These are phyloP conservation scores for Gaultheria prostrata DNA, from an alignment of 148 eudicot genomes.

Conservation along the genomic window DNA sequence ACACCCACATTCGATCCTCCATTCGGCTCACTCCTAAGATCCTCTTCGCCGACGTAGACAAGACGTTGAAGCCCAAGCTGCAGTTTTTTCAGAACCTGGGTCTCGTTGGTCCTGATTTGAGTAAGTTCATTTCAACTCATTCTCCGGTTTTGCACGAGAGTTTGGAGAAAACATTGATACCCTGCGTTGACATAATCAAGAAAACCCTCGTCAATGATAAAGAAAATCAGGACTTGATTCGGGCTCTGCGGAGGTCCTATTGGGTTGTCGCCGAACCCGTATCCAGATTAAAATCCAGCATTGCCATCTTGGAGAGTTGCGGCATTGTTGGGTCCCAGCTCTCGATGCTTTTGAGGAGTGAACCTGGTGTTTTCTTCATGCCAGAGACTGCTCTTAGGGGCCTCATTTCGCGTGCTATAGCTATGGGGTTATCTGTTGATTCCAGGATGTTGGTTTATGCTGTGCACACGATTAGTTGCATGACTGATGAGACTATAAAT, in stretches of 20 bases:
- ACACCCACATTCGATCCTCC: neutral
- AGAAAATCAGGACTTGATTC: constrained; percentile 13
- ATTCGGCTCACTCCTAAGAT: neutral
- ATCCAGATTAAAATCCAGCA: neutral
- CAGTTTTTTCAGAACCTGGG: constrained; percentile 13
- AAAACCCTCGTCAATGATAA: neutral
- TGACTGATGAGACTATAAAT: constrained; percentile 17
- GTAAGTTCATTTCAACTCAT: constrained; percentile 7
- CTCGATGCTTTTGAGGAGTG: neutral
- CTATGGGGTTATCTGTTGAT: constrained; percentile 22
- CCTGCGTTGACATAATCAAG: neutral
- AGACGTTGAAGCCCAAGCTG: constrained; percentile 17
- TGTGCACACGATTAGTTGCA: constrained; percentile 13
- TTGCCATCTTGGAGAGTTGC: too few relatives aligned
- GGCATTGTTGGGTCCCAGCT: too few relatives aligned
- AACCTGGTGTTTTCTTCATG: constrained; percentile 15
- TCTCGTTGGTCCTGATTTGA: constrained; percentile 9
- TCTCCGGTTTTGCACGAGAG: neutral
- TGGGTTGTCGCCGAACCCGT: constrained; percentile 3
- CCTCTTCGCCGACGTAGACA: neutral
- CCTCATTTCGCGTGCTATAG: constrained; percentile 10
- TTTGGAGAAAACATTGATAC: constrained; percentile 11
- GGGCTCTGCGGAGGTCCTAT: constrained; percentile 9
- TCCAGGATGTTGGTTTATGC: constrained; percentile 30
- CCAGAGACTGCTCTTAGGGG: constrained; percentile 1